Base-by-base conservation (phyloP, 1,284 basidiomycete genomes). In the Ceratorhiza oryzae-sativae region DNA sequence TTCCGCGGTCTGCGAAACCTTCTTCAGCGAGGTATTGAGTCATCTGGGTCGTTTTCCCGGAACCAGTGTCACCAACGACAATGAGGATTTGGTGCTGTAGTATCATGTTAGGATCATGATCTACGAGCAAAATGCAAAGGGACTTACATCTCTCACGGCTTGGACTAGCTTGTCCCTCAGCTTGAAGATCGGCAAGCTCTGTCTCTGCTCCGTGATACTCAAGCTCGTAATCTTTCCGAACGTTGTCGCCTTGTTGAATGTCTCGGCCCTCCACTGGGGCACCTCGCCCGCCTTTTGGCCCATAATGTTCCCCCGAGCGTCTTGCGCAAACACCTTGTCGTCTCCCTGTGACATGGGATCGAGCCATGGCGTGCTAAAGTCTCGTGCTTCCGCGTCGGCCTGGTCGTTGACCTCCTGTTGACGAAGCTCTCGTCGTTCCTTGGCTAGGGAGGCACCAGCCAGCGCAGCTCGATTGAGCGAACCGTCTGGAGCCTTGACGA, bases 221-320 rank as follows among this genome's bases (percentile, higher is more conserved):
- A 98, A 84, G 30, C 78, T 86, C 0, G 97, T 98, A 76, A 97
- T 93, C 81, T 94, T 93, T 77, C 97, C 95, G 77, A 93, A 99
- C 0, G 95, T 96, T 0, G 94, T 96, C n/a, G 94, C 90, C 82
- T 98, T 98, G 84, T 97, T 98, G 80, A 97, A 95, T 27, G 93
- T 90, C 73, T 90, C 91, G 75, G 93, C 90, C 80, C 93, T 95
- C 97, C 97, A 99, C 42, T 90, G 90, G 0, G 96, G 91, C 49
- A 90, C 86, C 76, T 95, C 90, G 36, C 89, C 86, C 6, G 93
- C 89, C 78, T 90, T 92, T 80, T 95, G 92, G 15, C 92, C 91
- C 77, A 90, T 86, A 23, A 95, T 81, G 76, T 90, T 90, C 15
- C 94, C 92, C 63, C 95, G 86, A 74, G 97, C 81, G 80, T 99